Percentiles rank a stretch among this genome's conserved stretches.
phyloP scores from a whole-genome alignment of 2,329 filamentous ascomycete species.

The Colletotrichum sp. region DNA sequence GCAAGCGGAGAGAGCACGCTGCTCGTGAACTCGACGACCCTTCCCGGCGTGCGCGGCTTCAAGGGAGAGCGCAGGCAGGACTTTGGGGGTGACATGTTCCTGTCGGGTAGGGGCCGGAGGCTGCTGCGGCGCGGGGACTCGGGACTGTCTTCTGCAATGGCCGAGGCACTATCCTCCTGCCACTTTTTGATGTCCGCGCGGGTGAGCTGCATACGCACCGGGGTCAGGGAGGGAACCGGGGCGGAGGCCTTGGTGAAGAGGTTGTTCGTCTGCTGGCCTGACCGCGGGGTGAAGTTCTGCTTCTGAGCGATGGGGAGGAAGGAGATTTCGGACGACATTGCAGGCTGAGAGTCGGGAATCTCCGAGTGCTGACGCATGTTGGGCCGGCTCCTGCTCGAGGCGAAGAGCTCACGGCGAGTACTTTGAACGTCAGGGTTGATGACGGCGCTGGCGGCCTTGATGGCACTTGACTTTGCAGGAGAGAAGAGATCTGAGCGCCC shows the following conservation, averaged over 20 bases:
- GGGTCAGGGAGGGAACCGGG: constrained; percentile 32
- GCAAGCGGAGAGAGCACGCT: constrained; percentile 51
- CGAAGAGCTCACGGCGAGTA: constrained; percentile 5
- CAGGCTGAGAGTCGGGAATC: constrained; percentile 26
- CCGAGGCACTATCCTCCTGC: constrained; percentile 42
- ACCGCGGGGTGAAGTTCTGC: constrained; percentile 51
- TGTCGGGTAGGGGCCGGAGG: constrained; percentile 53
- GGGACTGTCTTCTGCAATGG: constrained; percentile 39
- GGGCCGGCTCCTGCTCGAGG: neutral
- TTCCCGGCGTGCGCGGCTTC: constrained; percentile 62
- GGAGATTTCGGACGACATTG: constrained; percentile 34
- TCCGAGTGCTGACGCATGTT: neutral
- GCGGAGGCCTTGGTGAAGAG: constrained; percentile 42
- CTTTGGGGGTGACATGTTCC: constrained; percentile 59
- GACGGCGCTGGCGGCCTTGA: neutral
- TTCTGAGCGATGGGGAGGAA: constrained; percentile 48
- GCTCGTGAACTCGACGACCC: constrained; percentile 62
- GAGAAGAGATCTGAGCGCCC: constrained; percentile 39
- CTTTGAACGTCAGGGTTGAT: neutral
- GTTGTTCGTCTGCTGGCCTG: constrained; percentile 34
- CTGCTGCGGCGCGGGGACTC: constrained; percentile 34
- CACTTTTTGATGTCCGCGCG: constrained; percentile 45
- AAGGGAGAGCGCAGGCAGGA: constrained; percentile 61
- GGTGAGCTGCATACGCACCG: constrained; percentile 45
- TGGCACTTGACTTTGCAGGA: constrained; percentile 25